Base-by-base conservation (phyloP, 495 filamentous ascomycete genomes). In the Aspergillus coremiiformis region DNA sequence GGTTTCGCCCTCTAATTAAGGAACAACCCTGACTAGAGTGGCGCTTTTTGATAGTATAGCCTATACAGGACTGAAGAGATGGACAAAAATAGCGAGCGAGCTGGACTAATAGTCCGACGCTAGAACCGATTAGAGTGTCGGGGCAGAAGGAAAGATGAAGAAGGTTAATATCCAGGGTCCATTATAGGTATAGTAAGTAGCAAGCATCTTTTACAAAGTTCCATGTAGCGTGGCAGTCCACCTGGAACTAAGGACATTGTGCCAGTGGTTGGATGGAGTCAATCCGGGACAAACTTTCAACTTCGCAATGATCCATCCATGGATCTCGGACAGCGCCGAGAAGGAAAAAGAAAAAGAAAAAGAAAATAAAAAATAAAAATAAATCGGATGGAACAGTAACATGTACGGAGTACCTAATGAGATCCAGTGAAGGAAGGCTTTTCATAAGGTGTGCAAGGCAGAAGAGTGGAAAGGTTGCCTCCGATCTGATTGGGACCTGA, bases 21-120 rank as follows among this genome's bases (percentile, higher is more conserved):
- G 52, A 52, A 51, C 51, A 47, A 61, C 55, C 10, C 41, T 29
- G 49, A 44, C 22, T 49, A 35, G 51, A 47, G 51, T 30, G 37
- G 42, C 39, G 24, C 49, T 15, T 47, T 39, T 26, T 41, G 51
- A 21, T 50, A 39, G 47, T 26, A n/a, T n/a, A n/a, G n/a, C n/a
- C n/a, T n/a, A 42, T 17, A 20, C 46, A 52, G 33, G 19, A 30
- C 43, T 24, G 45, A 50, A 47, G 51, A 51, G 44, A 17, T 29
- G 24, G 55, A 59, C 55, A 56, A 58, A 62, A 58, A 62, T 62
- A 62, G 59, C 50, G 44, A 54, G 30, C 14, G 22, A 33, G 17
- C 14, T n/a, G 43, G 39, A 21, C 56, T 56, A n/a, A n/a, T n/a
- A 56, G 53, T 27, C 49, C 30, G 49, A 48, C 54, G 33, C 55